Conservation (phyloP, 192 early-diverging fungal species). For the Gigaspora rosea region DNA sequence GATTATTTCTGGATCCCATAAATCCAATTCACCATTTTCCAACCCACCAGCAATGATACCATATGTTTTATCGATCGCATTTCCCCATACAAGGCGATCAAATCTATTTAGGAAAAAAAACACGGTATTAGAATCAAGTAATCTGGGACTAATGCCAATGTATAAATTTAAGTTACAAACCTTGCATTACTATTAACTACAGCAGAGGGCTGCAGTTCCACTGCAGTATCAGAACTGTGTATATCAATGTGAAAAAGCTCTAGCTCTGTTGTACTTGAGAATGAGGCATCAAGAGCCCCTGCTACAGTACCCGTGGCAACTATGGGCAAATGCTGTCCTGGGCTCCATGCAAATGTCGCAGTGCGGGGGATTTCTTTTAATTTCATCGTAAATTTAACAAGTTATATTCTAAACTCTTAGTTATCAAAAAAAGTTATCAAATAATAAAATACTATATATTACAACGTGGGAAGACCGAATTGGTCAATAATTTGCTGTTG, state of each 20-base stretch:
- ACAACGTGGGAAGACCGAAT: no score
- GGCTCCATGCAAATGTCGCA: slow-evolving; percentile 88
- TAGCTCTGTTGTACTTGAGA: slow-evolving; percentile 84
- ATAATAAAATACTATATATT: no score
- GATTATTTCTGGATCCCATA: slow-evolving; percentile 84
- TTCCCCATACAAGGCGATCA: slow-evolving; percentile 88
- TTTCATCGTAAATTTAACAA: slow-evolving; percentile 40
- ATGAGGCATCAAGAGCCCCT: slow-evolving; percentile 94
- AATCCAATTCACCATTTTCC: slow-evolving; percentile 88
- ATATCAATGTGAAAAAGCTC: slow-evolving; percentile 83
- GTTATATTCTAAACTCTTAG: no score
- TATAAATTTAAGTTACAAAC: slow-evolving; percentile 39
- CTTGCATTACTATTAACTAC: slow-evolving; percentile 59
- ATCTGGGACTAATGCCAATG: no score
- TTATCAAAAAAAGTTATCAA: no score
- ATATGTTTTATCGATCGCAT: slow-evolving; percentile 48
- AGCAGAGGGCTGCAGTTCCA: slow-evolving; percentile 54
- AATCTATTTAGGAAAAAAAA: slow-evolving; percentile 58
- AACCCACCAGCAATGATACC: slow-evolving; percentile 92
- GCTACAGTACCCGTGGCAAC: slow-evolving; percentile 93
- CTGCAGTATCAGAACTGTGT: slow-evolving; percentile 39
- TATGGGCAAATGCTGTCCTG: slow-evolving; percentile 68
- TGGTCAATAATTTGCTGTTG: no score
- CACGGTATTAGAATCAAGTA: not conserved
- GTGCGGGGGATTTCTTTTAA: slow-evolving; percentile 74